Evolutionary conservation across 2,329 filamentous ascomycete species (phyloP), one percentile per base, ranked within the genome.

Genomic region (Aureobasidium lini): DNA sequence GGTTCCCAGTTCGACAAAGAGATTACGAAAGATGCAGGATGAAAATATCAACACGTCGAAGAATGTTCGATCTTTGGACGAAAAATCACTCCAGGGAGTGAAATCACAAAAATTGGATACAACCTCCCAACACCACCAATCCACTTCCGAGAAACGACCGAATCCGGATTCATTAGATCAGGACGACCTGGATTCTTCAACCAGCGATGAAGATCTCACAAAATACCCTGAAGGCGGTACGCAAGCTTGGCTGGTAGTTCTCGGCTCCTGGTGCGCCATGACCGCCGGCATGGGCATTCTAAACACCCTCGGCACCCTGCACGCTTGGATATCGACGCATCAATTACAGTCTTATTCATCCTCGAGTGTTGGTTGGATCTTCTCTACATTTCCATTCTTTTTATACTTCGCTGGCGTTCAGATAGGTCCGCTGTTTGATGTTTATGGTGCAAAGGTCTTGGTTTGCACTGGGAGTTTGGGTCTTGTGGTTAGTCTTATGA

Each of bases 201-300:
- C 6, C 39, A 42, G 11, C 39, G n/a, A 46, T 18, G 61, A 62
- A 60, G 80, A 79, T 1, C 8, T 13, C 6, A 15, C 6, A 23
- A 48, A 48, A 36, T 92, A 90, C 66, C 91, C 91, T 0, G 91
- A 96, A 75, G 90, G 91, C 52, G 91, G 92, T 10, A 69, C 82
- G 13, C 75, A 82, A 64, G 89, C 89, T 57, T 96, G 91, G 89
- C 79, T 89, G 4, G 90, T 95, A 32, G 89, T 96, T 4, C 75
- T 93, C 15, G 91, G 90, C 18, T 86, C 86, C n/a, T 95, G 66
- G 57, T 66, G 64, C 43, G 64, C 86, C 9, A 82, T 94, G 57
- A 79, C 89, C 64, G 84, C 87, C 6, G 82, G 84, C 1, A 82
- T 94, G 13, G 66, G 66, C 4, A 58, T 67, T 18, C 63, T 66